Evolutionary conservation across 2,329 filamentous ascomycete species (phyloP).

Genomic region (Hirsutella minnesotensis): DNA sequence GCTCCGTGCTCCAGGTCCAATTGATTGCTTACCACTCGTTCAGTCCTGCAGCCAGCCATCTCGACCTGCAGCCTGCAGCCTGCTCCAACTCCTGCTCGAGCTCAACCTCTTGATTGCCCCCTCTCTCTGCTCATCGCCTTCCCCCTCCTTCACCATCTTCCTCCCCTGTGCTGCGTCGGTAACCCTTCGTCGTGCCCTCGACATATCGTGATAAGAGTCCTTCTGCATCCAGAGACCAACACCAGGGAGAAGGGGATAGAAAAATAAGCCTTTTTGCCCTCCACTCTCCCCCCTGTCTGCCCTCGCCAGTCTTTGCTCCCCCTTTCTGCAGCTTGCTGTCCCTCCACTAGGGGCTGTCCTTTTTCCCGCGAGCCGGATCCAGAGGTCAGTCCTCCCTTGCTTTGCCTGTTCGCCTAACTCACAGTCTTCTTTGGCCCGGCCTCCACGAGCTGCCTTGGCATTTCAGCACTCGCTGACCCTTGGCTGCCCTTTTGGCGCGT

Average conservation of each 20-base stretch:
- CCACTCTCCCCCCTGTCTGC: not conserved
- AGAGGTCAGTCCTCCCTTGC: not conserved
- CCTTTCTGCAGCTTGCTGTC: not conserved
- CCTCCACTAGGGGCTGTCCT: not conserved
- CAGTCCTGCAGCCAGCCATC: not conserved
- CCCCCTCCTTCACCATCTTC: not conserved
- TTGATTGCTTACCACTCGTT: no score
- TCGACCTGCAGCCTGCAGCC: not conserved
- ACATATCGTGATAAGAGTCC: no score
- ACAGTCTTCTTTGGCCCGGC: not conserved
- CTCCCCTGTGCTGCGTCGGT: not conserved
- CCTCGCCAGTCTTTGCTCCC: not conserved
- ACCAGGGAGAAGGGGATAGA: not conserved
- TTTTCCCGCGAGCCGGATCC: not conserved
- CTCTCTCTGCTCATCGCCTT: not conserved
- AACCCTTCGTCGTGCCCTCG: not conserved
- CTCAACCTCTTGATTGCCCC: not conserved
- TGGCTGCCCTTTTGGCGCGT: constrained; percentile 3
- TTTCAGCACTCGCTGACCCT: constrained; percentile 1
- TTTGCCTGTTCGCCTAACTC: not conserved
- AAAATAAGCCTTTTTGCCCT: not conserved
- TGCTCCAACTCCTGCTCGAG: not conserved
- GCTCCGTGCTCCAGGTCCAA: no score
- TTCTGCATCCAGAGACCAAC: not conserved
- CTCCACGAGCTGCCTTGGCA: not conserved